Base-by-base conservation (phyloP, 2,329 filamentous ascomycete species). In the Capronia americana region DNA sequence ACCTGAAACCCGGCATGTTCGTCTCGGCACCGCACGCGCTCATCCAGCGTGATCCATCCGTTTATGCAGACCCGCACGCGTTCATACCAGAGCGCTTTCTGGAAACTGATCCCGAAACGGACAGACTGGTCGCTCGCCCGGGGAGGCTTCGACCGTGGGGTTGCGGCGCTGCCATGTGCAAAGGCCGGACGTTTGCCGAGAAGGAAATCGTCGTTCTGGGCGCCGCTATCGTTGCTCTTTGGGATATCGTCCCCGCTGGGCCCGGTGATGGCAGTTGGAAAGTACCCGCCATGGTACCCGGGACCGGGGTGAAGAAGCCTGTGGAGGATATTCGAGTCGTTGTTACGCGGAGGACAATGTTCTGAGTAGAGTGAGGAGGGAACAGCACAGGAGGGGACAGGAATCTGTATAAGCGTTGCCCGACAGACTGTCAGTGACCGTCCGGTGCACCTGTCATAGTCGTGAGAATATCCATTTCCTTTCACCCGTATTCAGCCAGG, bases 21-120 rank as follows among this genome's bases (percentile, higher is more conserved):
- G 55, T 57, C 30, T 57, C 55, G 55, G 55, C 55, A 23, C 55
- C 55, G 20, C 55, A 57, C 34, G 38, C 55, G 34, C 55, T 44
- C 32, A 57, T 26, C 32, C 55, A 57, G 34, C 55, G 34, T 2
- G 55, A 57, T 57, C 55, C 32, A 3, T 24, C 32, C 34, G 55
- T 57, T 10, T 57, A 57, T 34, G 32, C 55, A 10, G 55, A 57
- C 20, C 55, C 55, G 10, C 3, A 57, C 32, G 7, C 4, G 14
- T 57, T 57, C 55, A 32, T 57, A n/a, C 55, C 32, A 26, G 55
- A 57, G 10, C 55, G 55, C 17, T 57, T 57, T n/a, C 10, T 57
- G 17, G 26, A 57, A n/a, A n/a, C 23, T 34, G 55, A 57, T 34
- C 30, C 30, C 7, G 55, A 57, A 11, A 44, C 55, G 4, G 55